These are phyloP conservation scores for Ceratobasidium sp. DNA, from an alignment of 1,284 basidiomycete genomes.

Conservation along the genomic window DNA sequence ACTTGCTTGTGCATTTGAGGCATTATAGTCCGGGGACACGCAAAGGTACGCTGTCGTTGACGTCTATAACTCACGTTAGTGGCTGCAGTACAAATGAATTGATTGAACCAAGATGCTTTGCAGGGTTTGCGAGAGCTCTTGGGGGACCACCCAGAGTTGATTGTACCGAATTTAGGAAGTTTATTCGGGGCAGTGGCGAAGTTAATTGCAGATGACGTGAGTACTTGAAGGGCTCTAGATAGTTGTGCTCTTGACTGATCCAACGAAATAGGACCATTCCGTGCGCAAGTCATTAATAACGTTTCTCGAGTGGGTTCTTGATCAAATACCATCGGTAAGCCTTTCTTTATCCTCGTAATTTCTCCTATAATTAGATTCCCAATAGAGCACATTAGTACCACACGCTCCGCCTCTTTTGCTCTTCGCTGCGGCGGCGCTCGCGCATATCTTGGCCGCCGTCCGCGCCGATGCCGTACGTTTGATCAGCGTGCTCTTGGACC, in stretches of 20 bases:
- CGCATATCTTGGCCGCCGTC: conserved; percentile 95
- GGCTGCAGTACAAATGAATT: background rate
- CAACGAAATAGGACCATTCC: conserved; percentile 61
- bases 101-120: conserved; percentile 74
- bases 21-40: conserved; percentile 86
- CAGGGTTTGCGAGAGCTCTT: conserved; percentile 85
- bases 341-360: conserved; percentile 6
- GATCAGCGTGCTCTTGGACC: conserved; percentile 82
- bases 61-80: no score
- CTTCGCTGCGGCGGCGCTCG: conserved; percentile 91
- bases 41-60: no score
- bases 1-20: conserved; percentile 83
- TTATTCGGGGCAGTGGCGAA: conserved; percentile 78
- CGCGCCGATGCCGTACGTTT: conserved; percentile 90
- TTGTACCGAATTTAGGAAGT: conserved; percentile 70
- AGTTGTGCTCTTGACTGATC: conserved; percentile 25
- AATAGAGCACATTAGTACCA: conserved; percentile 75
- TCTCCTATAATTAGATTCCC: conserved; percentile 42
- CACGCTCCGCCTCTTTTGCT: conserved; percentile 82
- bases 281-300: conserved; percentile 61
- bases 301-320: conserved; percentile 77
- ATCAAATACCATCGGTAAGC: conserved; percentile 71
- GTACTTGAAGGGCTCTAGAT: conserved; percentile 47
- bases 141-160: conserved; percentile 70
- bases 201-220: conserved; percentile 85